phyloP scores from a whole-genome alignment of 1,284 basidiomycete genomes.

The Naganishia sp. region DNA sequence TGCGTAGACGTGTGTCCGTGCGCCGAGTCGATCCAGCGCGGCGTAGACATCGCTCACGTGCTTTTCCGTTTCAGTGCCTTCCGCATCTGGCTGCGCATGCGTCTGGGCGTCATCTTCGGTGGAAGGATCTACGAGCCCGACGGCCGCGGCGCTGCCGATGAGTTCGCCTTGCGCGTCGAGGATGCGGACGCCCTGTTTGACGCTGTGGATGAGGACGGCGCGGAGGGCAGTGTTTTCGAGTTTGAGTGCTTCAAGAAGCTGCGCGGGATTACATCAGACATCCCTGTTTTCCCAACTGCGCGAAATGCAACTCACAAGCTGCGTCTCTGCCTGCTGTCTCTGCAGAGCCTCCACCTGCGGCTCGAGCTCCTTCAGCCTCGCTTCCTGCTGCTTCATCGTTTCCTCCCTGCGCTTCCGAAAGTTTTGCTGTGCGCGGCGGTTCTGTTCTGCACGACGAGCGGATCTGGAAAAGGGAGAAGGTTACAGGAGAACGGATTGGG shows the following conservation, averaged over 20 bases:
- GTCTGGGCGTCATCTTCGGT: neutral
- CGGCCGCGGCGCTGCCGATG: conserved; percentile 5
- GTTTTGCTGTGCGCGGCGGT: conserved; percentile 51
- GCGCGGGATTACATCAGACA: neutral
- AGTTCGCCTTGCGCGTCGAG: conserved; percentile 36
- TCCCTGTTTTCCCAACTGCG: too few species aligned
- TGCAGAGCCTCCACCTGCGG: conserved; percentile 40
- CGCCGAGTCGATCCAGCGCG: conserved; percentile 15
- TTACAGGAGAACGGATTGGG: neutral
- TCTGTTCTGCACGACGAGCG: conserved; percentile 49
- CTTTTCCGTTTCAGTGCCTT: conserved; percentile 1
- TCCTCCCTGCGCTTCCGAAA: conserved; percentile 51
- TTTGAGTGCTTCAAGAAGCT: conserved; percentile 40
- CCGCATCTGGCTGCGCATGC: neutral
- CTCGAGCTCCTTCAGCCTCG: conserved; percentile 38
- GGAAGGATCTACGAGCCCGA: neutral
- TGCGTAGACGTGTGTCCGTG: conserved; percentile 21
- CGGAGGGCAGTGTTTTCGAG: conserved; percentile 42
- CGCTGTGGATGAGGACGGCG: conserved; percentile 35
- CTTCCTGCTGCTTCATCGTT: conserved; percentile 49
- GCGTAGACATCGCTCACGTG: conserved; percentile 17
- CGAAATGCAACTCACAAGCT: conserved; percentile 39
- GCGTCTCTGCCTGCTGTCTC: conserved; percentile 37
- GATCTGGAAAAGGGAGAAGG: conserved; percentile 31
- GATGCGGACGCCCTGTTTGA: conserved; percentile 31